Evolutionary conservation across 163 green algal species (phyloP).

Genomic region (Trebouxia gelatinosa): DNA sequence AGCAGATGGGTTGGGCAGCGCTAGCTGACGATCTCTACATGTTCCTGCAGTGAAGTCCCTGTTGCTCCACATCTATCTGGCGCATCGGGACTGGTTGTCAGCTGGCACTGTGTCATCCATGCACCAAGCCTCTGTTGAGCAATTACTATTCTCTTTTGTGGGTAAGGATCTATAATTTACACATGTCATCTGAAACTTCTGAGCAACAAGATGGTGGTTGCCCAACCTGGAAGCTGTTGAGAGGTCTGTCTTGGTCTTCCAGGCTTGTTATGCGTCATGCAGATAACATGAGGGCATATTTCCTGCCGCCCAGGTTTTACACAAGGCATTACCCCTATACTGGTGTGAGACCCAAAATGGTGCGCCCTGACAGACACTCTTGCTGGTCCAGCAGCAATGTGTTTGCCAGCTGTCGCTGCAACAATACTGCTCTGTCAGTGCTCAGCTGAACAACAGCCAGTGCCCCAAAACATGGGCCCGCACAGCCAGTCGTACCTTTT

Average conservation of each 20-base stretch:
- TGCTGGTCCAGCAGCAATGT: not conserved
- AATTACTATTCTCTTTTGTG: slow-evolving; percentile 22
- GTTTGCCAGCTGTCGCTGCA: not conserved
- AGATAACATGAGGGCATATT: slow-evolving; percentile 54
- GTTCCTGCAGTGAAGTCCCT: slow-evolving; percentile 23
- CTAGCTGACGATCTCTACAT: not conserved
- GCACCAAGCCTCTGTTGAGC: slow-evolving; percentile 19
- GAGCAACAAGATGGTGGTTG: no score
- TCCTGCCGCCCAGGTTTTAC: slow-evolving; percentile 58
- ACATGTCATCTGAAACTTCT: not conserved
- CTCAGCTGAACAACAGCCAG: no score
- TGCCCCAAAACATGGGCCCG: no score
- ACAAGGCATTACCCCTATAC: slow-evolving; percentile 52
- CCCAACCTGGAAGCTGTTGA: no score
- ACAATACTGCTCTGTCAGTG: not conserved
- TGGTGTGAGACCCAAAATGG: slow-evolving; percentile 43
- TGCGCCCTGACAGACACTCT: no score
- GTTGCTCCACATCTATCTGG: slow-evolving; percentile 32
- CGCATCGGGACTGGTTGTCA: slow-evolving; percentile 30
- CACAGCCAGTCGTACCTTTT: no score
- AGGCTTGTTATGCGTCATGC: not conserved
- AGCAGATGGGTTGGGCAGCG: not conserved
- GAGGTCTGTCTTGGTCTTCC: not conserved
- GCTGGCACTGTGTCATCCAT: slow-evolving; percentile 16
- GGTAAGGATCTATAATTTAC: not conserved